Evolutionary conservation across 148 eudicot species (phyloP), one percentile per base, ranked within the genome.

Genomic region (Rhododendron mucronatum): DNA sequence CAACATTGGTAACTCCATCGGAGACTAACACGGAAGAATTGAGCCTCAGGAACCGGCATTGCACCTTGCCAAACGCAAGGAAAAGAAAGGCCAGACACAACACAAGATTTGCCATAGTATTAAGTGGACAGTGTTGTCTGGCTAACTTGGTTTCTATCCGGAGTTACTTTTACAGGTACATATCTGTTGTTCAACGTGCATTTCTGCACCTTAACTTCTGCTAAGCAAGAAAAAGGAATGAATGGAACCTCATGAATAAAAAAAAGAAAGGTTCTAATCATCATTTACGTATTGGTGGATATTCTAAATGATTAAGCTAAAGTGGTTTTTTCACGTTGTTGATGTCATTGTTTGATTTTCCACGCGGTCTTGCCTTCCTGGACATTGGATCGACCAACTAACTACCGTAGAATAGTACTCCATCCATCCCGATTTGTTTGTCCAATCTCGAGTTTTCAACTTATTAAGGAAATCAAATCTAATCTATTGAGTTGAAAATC

Each of bases 1-100:
- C 84, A 30, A 41, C 81, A 39, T 8, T 23, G 78, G 61, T 41
- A 23, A 89, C 55, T 55, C 89, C 91, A 89, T 89, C 89, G 1
- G 89, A 89, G 65, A 89, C 84, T 37, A 89, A 63, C 23, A 65
- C 65, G 10, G 81, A 48, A 3, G 87, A 87, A 15, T 82, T 47
- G 16, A 69, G 89, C 10, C 78, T 85, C 45, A 87, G 80, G 10
- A 87, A 37, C 63, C 89, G 80, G 83, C 86, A 83, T 21, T 85
- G 81, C 1, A 30, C 87, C 13, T 44, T 57, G 83, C 39, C 11
- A 74, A 78, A 33, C 41, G 53, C 41, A n/a, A 85, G 48, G 84
- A 87, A 9, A 23, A 89, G 59, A 28, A 85, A 28, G 51, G 79
- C 74, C 67, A 78, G 21, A n/a, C 13, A 76, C 16, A 75, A 39